Conservation (phyloP, 768 basidiomycete species). For the Hypsizygus marmoreus region DNA sequence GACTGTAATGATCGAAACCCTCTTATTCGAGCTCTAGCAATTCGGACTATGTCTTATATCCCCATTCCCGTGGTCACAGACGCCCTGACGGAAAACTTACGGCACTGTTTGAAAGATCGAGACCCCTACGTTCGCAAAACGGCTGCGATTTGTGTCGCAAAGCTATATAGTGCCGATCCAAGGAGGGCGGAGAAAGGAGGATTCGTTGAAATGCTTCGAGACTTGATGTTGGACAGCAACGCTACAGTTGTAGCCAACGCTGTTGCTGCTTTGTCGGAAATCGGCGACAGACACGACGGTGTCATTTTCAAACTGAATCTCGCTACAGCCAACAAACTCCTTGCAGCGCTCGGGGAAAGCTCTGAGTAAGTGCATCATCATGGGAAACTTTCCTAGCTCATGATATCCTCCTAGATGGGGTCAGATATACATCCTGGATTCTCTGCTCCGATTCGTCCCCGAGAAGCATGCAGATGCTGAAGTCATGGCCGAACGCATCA, state of each 20-base stretch:
- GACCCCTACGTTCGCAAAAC: slow-evolving; percentile 99
- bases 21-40: slow-evolving; percentile 93
- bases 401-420: slow-evolving; percentile 75
- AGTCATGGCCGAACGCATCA: slow-evolving; percentile 92
- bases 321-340: slow-evolving; percentile 84
- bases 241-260: slow-evolving; percentile 98
- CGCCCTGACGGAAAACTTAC: slow-evolving; percentile 83
- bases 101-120: slow-evolving; percentile 89
- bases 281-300: slow-evolving; percentile 92
- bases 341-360: slow-evolving; percentile 91
- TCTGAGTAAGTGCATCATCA: slow-evolving; percentile 76
- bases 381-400: slow-evolving; percentile 3
- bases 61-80: slow-evolving; percentile 88
- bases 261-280: slow-evolving; percentile 95
- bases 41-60: slow-evolving; percentile 99
- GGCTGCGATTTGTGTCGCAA: slow-evolving; percentile 96
- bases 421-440: slow-evolving; percentile 97
- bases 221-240: slow-evolving; percentile 90
- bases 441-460: slow-evolving; percentile 91
- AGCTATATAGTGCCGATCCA: slow-evolving; percentile 88
- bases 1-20: slow-evolving; percentile 97
- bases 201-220: slow-evolving; percentile 88
- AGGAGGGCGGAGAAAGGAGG: slow-evolving; percentile 85
- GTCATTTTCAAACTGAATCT: slow-evolving; percentile 91
- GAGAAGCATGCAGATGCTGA: slow-evolving; percentile 87